A percentile compares a stretch with the other conserved stretches of the same genome.
phyloP scores from a whole-genome alignment of 805 yeast species.

The Blastobotrys peoriensis region DNA sequence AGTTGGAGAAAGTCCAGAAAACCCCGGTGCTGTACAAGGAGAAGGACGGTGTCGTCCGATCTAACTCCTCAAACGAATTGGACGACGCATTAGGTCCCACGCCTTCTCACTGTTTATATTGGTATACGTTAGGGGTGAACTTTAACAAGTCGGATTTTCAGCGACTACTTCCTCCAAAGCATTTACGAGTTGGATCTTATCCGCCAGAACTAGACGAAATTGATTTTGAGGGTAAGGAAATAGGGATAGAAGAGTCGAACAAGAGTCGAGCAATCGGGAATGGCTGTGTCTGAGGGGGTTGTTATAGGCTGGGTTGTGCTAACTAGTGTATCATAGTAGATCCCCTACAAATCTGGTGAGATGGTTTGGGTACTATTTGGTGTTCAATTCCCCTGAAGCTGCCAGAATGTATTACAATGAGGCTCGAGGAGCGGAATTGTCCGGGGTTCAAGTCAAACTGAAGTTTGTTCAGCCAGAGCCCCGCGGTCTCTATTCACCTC shows the following conservation, averaged over 20 bases:
- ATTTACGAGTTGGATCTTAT: slow-evolving; percentile 15
- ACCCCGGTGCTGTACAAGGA: background rate
- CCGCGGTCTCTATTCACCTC: slow-evolving; percentile 17
- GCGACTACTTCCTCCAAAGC: slow-evolving; percentile 27
- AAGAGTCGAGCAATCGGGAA: no score
- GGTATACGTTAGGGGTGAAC: slow-evolving; percentile 29
- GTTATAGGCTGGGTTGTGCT: no score
- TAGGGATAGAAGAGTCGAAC: slow-evolving; percentile 27
- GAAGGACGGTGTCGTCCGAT: no score
- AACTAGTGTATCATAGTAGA: slow-evolving; percentile 41
- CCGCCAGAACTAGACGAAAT: slow-evolving; percentile 14
- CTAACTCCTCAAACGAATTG: no score
- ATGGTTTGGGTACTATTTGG: slow-evolving; percentile 46
- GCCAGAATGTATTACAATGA: slow-evolving; percentile 51
- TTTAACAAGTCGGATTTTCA: slow-evolving; percentile 28
- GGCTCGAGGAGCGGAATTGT: slow-evolving; percentile 41
- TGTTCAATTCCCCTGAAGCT: slow-evolving; percentile 41
- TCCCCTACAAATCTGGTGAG: slow-evolving; percentile 40
- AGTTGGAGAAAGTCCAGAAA: background rate
- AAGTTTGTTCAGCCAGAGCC: slow-evolving; percentile 35
- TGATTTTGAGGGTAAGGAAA: slow-evolving; percentile 17
- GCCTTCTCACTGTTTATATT: slow-evolving; percentile 26
- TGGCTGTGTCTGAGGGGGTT: no score
- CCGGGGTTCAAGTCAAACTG: slow-evolving; percentile 44
- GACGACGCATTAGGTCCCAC: background rate